Evolutionary conservation across 139 green algal species (phyloP).

Genomic region (Tetradesmus lagerheimii): DNA sequence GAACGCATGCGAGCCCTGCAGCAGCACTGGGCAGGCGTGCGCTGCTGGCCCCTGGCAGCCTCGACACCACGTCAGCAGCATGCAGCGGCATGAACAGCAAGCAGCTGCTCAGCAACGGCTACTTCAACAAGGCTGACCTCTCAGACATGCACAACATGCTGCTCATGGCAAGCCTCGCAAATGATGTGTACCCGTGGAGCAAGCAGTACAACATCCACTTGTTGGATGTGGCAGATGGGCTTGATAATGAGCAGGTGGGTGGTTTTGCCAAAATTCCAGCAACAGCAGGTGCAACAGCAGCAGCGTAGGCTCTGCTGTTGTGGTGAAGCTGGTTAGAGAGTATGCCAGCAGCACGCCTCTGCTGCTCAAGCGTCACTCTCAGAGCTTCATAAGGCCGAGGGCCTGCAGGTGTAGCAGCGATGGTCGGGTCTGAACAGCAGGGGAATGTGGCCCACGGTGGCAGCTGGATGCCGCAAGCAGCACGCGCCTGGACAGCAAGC

Average conservation of each 20-base stretch:
- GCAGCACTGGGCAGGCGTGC: background rate
- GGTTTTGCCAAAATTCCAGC: too few species aligned
- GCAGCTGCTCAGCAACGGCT: constrained; percentile 32
- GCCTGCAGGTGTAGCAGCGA: too few species aligned
- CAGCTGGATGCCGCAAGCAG: too few species aligned
- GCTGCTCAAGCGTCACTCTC: too few species aligned
- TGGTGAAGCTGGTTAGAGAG: too few species aligned
- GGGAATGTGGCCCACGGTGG: background rate
- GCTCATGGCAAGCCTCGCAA: constrained; percentile 20
- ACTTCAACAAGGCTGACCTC: constrained; percentile 1
- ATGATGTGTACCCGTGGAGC: constrained; percentile 11
- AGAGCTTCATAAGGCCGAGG: too few species aligned
- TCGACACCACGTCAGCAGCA: background rate
- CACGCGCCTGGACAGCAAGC: too few species aligned
- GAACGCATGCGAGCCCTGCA: background rate
- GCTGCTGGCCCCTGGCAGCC: background rate
- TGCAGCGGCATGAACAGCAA: background rate
- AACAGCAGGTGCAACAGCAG: too few species aligned
- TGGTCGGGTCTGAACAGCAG: too few species aligned
- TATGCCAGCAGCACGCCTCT: too few species aligned
- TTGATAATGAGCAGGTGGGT: background rate
- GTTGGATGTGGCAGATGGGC: background rate
- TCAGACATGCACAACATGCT: constrained; percentile 34
- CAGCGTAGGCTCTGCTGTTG: too few species aligned
- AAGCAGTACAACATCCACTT: background rate